Evolutionary conservation across 1,284 basidiomycete species (phyloP), one percentile per base, ranked within the genome.

Genomic region (Malassezia japonica): DNA sequence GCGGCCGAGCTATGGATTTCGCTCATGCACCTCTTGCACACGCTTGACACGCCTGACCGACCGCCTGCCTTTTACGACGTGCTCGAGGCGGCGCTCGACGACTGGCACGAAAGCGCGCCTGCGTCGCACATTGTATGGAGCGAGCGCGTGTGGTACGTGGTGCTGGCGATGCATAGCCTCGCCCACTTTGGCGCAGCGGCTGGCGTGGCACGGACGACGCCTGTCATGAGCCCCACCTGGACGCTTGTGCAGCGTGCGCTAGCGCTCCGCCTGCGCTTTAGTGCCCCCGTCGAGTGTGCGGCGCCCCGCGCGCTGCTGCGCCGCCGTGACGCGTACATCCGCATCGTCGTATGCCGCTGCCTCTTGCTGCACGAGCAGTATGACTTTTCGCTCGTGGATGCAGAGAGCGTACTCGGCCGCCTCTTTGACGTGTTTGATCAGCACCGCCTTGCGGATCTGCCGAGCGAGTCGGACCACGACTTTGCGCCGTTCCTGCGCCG

Each of bases 371-470:
- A 79, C 57, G 77, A 79, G 16, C 76, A 78, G 21, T 95, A 87
- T 87, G 69, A 77, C 20, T 94, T 90, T 87, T 71, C 72, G 4
- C 50, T 65, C 18, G 79, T 82, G 33, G 79, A 59, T 6, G 58
- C 81, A 0, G 79, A 80, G 4, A 65, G 52, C 21, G 75, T 89
- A 64, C 79, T 89, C 50, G 79, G 80, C 39, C 78, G 81, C 31
- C 77, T 94, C 1, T 81, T 81, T 32, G 79, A 82, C 34, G 80
- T 91, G 20, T 90, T 95, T 75, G 82, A 83, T 57, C 82, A 80
- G 40, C 82, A 91, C 23, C 82, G 82, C 47, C 86, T 89, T 54
- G 79, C 81, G 13, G 86, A 88, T 69, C 77, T 95, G 27, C 78
- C 80, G 0, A 81, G 81, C 15, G 90, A 96, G 59, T 64, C 70